Evolutionary conservation across 2,329 filamentous ascomycete genomes (phyloP).

Genomic region (Hypoxylon sp.): DNA sequence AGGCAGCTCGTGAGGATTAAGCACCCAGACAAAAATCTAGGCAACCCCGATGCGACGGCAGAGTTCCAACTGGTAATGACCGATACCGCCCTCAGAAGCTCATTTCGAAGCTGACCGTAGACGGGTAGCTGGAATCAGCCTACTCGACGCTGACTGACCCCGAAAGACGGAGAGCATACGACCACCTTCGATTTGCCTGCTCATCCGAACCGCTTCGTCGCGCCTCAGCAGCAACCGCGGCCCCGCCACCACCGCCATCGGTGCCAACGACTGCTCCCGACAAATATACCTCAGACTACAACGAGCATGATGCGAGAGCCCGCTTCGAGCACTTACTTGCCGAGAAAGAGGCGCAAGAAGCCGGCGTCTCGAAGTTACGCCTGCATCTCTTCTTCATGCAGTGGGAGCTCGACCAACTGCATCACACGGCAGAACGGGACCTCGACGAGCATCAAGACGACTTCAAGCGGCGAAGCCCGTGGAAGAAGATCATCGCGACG

Average conservation of each 20-base stretch:
- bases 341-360: not conserved
- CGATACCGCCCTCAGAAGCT: no score
- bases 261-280: no score
- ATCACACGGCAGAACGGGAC: not conserved
- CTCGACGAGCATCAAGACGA: not conserved
- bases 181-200: constrained; percentile 1
- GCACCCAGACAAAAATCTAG: constrained; percentile 41
- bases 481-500: no score
- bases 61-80: constrained; percentile 37
- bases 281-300: no score
- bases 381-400: not conserved
- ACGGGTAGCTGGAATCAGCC: constrained; percentile 34
- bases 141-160: constrained; percentile 36
- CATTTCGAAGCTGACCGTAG: not conserved
- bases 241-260: no score
- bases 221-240: not conserved
- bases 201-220: no score
- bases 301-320: no score
- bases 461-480: not conserved
- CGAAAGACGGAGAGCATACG: constrained; percentile 15
- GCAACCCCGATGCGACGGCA: constrained; percentile 38
- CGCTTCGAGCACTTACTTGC: not conserved
- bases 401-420: not conserved
- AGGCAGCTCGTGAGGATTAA: constrained; percentile 35
- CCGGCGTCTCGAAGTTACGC: not conserved